Evolutionary conservation across 2,329 filamentous ascomycete genomes (phyloP).

Genomic region (Alternaria sp.): DNA sequence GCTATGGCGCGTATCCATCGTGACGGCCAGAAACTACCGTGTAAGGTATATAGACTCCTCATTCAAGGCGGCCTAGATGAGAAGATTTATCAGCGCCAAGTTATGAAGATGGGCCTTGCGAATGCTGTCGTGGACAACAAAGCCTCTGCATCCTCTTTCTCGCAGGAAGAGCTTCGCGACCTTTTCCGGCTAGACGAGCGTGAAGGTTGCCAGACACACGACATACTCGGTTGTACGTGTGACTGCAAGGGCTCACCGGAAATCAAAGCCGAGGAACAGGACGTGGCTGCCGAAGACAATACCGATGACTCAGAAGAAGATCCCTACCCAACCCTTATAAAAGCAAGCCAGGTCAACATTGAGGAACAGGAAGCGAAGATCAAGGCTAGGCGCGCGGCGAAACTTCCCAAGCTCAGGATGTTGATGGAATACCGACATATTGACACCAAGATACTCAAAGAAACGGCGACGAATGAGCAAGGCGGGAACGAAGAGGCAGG

Average conservation of each 20-base stretch:
- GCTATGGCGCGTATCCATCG: constrained; percentile 79
- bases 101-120: constrained; percentile 74
- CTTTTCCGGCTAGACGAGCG: constrained; percentile 71
- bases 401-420: constrained; percentile 57
- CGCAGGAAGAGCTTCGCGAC: constrained; percentile 70
- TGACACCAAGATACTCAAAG: constrained; percentile 48
- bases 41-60: constrained; percentile 74
- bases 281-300: constrained; percentile 33
- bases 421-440: constrained; percentile 65
- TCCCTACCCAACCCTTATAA: constrained; percentile 39
- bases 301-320: constrained; percentile 23
- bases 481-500: constrained; percentile 8
- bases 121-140: constrained; percentile 76
- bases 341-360: constrained; percentile 57
- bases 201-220: constrained; percentile 71
- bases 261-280: constrained; percentile 22
- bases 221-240: constrained; percentile 70
- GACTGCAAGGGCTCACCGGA: constrained; percentile 59
- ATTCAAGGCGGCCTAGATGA: constrained; percentile 75
- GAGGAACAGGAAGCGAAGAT: constrained; percentile 56
- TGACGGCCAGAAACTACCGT: constrained; percentile 73
- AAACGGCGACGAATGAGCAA: constrained; percentile 1
- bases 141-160: constrained; percentile 67
- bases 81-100: constrained; percentile 77
- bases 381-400: constrained; percentile 44